Conservation (phyloP, 2,329 filamentous ascomycete species). For the Cladosporium sp. region DNA sequence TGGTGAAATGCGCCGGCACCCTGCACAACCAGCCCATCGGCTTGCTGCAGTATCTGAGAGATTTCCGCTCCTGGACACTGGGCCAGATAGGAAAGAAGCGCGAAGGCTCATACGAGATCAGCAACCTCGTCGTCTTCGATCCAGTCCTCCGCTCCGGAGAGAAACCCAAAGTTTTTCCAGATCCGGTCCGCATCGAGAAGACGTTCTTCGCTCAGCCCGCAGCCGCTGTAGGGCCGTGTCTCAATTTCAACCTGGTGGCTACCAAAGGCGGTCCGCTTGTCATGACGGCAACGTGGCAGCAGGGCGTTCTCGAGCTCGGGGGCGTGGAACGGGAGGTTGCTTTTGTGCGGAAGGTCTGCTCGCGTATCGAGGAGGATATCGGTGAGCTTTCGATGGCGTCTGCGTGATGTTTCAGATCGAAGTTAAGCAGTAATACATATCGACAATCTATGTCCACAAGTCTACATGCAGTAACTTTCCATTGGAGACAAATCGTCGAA, state of each 20-base stretch:
- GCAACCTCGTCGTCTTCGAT: conserved; percentile 47
- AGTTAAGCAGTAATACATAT: too few relatives aligned
- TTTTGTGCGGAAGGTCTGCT: neutral
- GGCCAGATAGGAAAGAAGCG: conserved; percentile 42
- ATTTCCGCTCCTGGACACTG: conserved; percentile 43
- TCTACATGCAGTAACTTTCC: neutral
- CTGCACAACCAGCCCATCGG: conserved; percentile 46
- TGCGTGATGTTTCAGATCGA: neutral
- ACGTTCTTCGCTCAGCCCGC: conserved; percentile 50
- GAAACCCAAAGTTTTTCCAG: too few relatives aligned
- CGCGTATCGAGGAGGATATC: neutral
- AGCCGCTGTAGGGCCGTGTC: conserved; percentile 39
- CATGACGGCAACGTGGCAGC: conserved; percentile 46
- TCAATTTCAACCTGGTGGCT: conserved; percentile 46
- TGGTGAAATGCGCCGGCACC: conserved; percentile 36
- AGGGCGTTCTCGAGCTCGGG: conserved; percentile 42
- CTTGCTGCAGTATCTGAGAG: conserved; percentile 44
- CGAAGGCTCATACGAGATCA: conserved; percentile 48
- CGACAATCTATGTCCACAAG: neutral
- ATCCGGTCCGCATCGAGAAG: conserved; percentile 33
- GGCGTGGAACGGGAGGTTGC: conserved; percentile 22
- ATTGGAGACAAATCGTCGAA: too few relatives aligned
- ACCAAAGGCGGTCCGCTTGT: conserved; percentile 42
- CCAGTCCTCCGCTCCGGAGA: neutral
- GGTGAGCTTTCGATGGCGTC: neutral